Conservation (phyloP, 208 protist species). For the Leptomonas seymouri region DNA sequence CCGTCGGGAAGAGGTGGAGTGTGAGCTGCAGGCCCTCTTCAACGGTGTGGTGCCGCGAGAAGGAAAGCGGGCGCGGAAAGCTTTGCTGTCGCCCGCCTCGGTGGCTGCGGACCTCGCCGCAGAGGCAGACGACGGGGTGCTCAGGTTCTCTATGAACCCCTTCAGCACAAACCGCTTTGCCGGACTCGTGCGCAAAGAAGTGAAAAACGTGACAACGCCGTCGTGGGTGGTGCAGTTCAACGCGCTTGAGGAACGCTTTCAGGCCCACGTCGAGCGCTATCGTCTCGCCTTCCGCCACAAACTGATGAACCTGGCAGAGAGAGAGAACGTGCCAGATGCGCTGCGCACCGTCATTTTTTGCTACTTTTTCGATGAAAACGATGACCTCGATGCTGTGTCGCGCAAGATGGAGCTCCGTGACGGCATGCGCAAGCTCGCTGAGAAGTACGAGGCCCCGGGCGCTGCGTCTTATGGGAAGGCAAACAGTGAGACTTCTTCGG, state of each 20-base stretch:
- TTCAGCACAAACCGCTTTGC: slow-evolving; percentile 64
- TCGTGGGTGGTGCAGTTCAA: slow-evolving; percentile 41
- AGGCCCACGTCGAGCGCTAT: slow-evolving; percentile 8
- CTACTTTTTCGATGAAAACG: slow-evolving; percentile 60
- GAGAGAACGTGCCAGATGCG: slow-evolving; percentile 55
- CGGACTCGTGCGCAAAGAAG: slow-evolving; percentile 47
- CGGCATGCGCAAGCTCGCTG: slow-evolving; percentile 8
- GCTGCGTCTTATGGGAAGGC: not conserved
- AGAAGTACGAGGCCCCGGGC: slow-evolving; percentile 15
- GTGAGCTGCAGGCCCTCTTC: slow-evolving; percentile 66
- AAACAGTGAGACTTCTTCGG: not conserved
- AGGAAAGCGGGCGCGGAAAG: not conserved
- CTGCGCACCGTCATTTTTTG: slow-evolving; percentile 61
- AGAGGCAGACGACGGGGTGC: slow-evolving; percentile 5
- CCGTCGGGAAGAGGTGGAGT: slow-evolving; percentile 34
- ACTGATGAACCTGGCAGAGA: slow-evolving; percentile 40
- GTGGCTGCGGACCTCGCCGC: not conserved
- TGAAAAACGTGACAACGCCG: slow-evolving; percentile 29
- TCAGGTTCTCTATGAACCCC: slow-evolving; percentile 55
- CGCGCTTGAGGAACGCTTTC: slow-evolving; percentile 29
- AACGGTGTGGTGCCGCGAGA: slow-evolving; percentile 43
- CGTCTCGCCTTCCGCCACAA: slow-evolving; percentile 28
- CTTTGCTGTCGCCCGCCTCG: not conserved
- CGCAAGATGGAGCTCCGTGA: slow-evolving; percentile 11
- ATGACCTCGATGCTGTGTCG: slow-evolving; percentile 35